These are phyloP conservation scores for Amanita rimosa DNA, from an alignment of 768 basidiomycete genomes.

Conservation along the genomic window DNA sequence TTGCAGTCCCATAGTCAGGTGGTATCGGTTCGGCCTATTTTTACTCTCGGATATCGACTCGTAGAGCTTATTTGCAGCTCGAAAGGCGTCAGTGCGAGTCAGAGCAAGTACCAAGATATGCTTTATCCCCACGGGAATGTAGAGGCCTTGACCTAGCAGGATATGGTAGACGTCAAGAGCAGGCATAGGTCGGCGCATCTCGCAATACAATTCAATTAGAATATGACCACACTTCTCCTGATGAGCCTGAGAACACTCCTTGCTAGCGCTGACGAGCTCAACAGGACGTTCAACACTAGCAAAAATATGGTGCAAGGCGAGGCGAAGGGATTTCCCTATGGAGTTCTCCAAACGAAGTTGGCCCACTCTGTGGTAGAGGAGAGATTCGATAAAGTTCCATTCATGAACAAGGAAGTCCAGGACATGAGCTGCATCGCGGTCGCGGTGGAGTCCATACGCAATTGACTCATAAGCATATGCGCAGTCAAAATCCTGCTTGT, in stretches of 20 bases:
- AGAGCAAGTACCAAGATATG: slow-evolving; percentile 31
- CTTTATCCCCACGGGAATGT: slow-evolving; percentile 17
- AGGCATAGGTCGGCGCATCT: slow-evolving; percentile 11
- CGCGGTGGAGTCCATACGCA: background rate
- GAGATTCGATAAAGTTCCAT: slow-evolving; percentile 11
- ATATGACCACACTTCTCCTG: slow-evolving; percentile 21
- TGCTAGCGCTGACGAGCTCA: background rate
- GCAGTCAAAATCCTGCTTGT: slow-evolving; percentile 10
- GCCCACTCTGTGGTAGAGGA: slow-evolving; percentile 7
- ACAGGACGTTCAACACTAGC: slow-evolving; percentile 2
- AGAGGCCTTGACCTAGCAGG: slow-evolving; percentile 25
- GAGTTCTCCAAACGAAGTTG: slow-evolving; percentile 1
- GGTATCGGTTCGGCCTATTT: slow-evolving; percentile 10
- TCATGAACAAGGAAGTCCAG: slow-evolving; percentile 12
- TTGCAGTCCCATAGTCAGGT: slow-evolving; percentile 36
- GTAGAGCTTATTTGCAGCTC: slow-evolving; percentile 34
- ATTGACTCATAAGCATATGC: slow-evolving; percentile 4
- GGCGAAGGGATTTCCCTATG: slow-evolving; percentile 16
- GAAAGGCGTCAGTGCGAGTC: slow-evolving; percentile 24
- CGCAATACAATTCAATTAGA: slow-evolving; percentile 29
- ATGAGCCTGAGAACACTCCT: slow-evolving; percentile 13
- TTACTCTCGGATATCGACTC: slow-evolving; percentile 14
- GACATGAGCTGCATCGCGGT: background rate
- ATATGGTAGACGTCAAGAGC: slow-evolving; percentile 13
- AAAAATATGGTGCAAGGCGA: slow-evolving; percentile 15